Evolutionary conservation across 1,284 basidiomycete species (phyloP), one percentile per base, ranked within the genome.

Genomic region (Trametes pubescens): DNA sequence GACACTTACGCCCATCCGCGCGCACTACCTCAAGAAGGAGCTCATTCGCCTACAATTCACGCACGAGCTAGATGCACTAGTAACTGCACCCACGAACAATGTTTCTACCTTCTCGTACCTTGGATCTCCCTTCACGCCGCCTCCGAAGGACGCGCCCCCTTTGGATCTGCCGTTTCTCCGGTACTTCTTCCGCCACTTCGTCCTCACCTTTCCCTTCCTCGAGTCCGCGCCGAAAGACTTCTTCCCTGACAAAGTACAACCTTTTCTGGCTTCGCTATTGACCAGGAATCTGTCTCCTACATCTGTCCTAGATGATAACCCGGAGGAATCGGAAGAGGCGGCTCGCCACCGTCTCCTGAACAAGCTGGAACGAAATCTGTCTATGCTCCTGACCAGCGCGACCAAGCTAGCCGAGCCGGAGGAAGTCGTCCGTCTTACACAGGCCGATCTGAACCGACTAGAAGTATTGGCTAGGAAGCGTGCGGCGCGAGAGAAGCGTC

Each of bases 191-290:
- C 88, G 92, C 61, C 93, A 95, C 74, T 98, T 95, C 75, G 84
- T 98, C 64, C 84, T 98, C 61, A 92, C 95, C 0, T 98, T 98
- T 75, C 96, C 96, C 13, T 97, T 98, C 81, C 88, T 98, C 74
- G 86, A 89, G 51, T 81, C 90, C 0, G 94, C 94, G 0, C 94
- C 94, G 0, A 87, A 90, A 69, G 86, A 92, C 69, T 98, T 98
- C 79, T 98, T 96, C 79, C 89, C 92, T 0, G 87, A 90, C 67
- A 98, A 98, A 77, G 85, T 98, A 0, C 96, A 98, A 79, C 95
- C 96, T 0, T 98, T 98, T 77, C 83, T 95, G 61, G 87, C 89
- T 24, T 93, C 91, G 37, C 85, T 95, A 69, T 81, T 98, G 14
- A 82, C 92, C 1, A 85, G 92, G 58, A 93, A 94, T 73, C 81